phyloP scores from a whole-genome alignment of 352 stramenopile species.

The Globisporangium iwayamae region DNA sequence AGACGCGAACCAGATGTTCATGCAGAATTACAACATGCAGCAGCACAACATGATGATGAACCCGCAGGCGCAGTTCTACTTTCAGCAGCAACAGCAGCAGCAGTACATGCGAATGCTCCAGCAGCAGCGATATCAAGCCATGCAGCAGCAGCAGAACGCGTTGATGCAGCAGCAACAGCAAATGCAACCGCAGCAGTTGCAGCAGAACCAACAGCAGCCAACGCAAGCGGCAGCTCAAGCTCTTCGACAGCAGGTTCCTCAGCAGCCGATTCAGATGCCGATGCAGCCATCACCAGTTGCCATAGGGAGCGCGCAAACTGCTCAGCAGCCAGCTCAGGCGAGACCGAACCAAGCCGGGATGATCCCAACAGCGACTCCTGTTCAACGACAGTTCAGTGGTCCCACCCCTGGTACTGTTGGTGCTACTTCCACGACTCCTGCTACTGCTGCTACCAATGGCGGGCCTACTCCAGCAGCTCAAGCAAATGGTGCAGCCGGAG shows the following conservation, averaged over 20 bases:
- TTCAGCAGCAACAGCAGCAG: slow-evolving; percentile 78
- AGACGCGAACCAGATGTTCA: slow-evolving; percentile 64
- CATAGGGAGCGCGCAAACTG: slow-evolving; percentile 20
- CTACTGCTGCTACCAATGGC: slow-evolving; percentile 1
- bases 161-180: slow-evolving; percentile 34
- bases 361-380: slow-evolving; percentile 11
- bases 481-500: neutral
- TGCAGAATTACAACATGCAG: slow-evolving; percentile 67
- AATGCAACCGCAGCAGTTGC: slow-evolving; percentile 19
- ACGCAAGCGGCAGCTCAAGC: neutral
- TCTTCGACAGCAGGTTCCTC: slow-evolving; percentile 11
- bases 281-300: slow-evolving; percentile 12
- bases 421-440: neutral
- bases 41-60: slow-evolving; percentile 79
- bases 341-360: neutral
- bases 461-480: slow-evolving; percentile 1
- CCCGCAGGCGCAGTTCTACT: slow-evolving; percentile 58
- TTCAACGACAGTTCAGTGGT: slow-evolving; percentile 15
- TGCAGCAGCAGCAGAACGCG: slow-evolving; percentile 37
- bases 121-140: slow-evolving; percentile 33
- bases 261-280: slow-evolving; percentile 10
- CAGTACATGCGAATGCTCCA: slow-evolving; percentile 76
- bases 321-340: slow-evolving; percentile 19
- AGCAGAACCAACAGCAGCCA: slow-evolving; percentile 21
- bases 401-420: neutral